Conservation (phyloP, 495 filamentous ascomycete species). For the Aspergillus bertholletiae region DNA sequence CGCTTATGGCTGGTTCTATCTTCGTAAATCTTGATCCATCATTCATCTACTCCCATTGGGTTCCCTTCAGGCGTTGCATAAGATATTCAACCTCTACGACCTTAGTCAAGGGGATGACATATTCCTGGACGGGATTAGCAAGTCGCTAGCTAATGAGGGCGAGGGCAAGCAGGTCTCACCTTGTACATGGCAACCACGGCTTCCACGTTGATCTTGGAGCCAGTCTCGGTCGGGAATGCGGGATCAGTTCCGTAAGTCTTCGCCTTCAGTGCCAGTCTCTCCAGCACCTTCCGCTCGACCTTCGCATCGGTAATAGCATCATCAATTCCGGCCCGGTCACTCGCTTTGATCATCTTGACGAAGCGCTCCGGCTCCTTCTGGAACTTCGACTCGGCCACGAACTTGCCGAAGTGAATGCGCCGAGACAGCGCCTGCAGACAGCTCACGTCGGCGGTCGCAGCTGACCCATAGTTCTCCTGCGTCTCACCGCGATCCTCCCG, state of each 20-base stretch:
- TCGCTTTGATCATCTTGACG: slow-evolving; percentile 72
- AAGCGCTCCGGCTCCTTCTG: slow-evolving; percentile 75
- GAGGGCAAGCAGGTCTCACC: slow-evolving; percentile 44
- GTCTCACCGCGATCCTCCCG: slow-evolving; percentile 77
- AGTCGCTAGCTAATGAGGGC: no score
- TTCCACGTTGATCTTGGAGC: slow-evolving; percentile 82
- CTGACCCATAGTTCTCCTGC: slow-evolving; percentile 92
- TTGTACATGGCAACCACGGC: slow-evolving; percentile 94
- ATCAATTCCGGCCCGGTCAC: slow-evolving; percentile 76
- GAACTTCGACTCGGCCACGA: slow-evolving; percentile 99
- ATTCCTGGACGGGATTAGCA: slow-evolving; percentile 53
- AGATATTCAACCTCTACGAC: slow-evolving; percentile 97
- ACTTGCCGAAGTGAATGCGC: slow-evolving; percentile 96
- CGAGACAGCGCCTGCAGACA: slow-evolving; percentile 89
- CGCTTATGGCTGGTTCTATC: not conserved
- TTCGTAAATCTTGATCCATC: slow-evolving; percentile 2
- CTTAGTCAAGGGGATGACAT: slow-evolving; percentile 95
- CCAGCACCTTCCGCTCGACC: slow-evolving; percentile 90
- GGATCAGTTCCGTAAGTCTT: slow-evolving; percentile 95
- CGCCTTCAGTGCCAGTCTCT: slow-evolving; percentile 84
- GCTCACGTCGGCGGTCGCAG: slow-evolving; percentile 85
- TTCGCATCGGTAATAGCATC: slow-evolving; percentile 84
- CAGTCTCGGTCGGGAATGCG: slow-evolving; percentile 51
- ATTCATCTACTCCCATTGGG: slow-evolving; percentile 53
- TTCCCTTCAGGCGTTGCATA: slow-evolving; percentile 81